Evolutionary conservation across 2,329 filamentous ascomycete species (phyloP), one percentile per base, ranked within the genome.

Genomic region (Acarospora socialis): DNA sequence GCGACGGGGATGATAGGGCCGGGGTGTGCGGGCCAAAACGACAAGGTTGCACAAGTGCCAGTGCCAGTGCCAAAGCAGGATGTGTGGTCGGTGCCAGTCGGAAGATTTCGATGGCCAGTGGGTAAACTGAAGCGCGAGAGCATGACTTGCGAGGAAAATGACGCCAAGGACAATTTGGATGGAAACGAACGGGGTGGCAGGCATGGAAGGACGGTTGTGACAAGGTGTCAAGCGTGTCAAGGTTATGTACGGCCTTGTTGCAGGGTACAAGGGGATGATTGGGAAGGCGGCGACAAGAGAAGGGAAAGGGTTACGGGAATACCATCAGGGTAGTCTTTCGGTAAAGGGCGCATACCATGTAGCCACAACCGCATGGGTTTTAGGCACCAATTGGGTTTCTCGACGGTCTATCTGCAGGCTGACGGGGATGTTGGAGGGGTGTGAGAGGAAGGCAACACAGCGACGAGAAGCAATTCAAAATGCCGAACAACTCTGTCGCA

Each of bases 331-430:
- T 35, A 35, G 33, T 35, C 27, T 35, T 28, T 35, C 28, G 33
- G 33, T 22, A 35, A 18, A 25, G 20, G 21, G 14, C 17, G 33
- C 33, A 35, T 35, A 35, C 33, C 33, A 35, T 35, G 33, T 31
- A 32, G n/a, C n/a, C n/a, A n/a, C n/a, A n/a, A n/a, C n/a, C n/a
- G 30, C 24, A 28, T 30, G 24, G 18, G 18, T n/a, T 21, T 29
- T 20, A 28, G 31, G 31, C 31, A 12, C 12, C 31, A 33, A 26
- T 12, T 10, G 29, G 29, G n/a, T n/a, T n/a, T n/a, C n/a, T 14
- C 8, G 15, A 21, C n/a, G 6, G 7, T 20, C 21, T 21, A 32
- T 32, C 12, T 32, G 15, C 28, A 7, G 8, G 7, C 12, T 7
- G 21, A 22, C 7, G 24, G 15, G 25, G 8, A 14, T 9, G 7